Conservation (phyloP, 768 basidiomycete genomes). For the Kwoniella europaea region DNA sequence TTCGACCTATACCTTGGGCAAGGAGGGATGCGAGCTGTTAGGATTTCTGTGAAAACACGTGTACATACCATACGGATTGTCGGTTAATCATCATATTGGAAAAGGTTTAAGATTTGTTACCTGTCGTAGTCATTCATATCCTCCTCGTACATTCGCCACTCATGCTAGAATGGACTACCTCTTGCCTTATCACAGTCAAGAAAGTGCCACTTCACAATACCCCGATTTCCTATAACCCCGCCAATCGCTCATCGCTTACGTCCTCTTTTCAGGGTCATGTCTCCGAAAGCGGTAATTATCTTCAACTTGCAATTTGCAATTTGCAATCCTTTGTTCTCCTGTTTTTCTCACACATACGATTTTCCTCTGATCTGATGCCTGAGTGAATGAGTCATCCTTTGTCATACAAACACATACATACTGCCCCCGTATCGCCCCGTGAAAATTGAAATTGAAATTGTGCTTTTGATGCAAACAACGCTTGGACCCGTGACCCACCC, state of each 20-base stretch:
- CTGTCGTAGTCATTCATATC: too few species aligned
- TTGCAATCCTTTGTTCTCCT: too few species aligned
- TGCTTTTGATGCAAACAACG: background rate
- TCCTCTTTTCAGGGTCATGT: background rate
- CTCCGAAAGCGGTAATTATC: background rate
- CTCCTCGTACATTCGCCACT: background rate
- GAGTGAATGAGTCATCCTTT: background rate
- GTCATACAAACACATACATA: background rate
- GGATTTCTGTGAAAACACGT: background rate
- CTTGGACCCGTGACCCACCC: background rate
- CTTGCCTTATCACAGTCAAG: background rate
- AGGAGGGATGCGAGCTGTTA: slow-evolving; percentile 1
- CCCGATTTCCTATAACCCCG: background rate
- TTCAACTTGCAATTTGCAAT: too few species aligned
- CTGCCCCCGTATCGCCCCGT: background rate
- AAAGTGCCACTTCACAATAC: too few species aligned
- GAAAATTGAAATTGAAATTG: background rate
- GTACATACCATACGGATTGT: background rate
- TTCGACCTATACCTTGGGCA: slow-evolving; percentile 41
- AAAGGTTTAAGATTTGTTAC: background rate
- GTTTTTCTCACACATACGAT: too few species aligned
- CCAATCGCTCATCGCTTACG: background rate
- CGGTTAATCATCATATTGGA: background rate
- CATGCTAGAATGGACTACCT: background rate
- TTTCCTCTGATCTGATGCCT: background rate